Base-by-base conservation (phyloP, 2,329 filamentous ascomycete genomes). In the Tetracladium maxilliforme region DNA sequence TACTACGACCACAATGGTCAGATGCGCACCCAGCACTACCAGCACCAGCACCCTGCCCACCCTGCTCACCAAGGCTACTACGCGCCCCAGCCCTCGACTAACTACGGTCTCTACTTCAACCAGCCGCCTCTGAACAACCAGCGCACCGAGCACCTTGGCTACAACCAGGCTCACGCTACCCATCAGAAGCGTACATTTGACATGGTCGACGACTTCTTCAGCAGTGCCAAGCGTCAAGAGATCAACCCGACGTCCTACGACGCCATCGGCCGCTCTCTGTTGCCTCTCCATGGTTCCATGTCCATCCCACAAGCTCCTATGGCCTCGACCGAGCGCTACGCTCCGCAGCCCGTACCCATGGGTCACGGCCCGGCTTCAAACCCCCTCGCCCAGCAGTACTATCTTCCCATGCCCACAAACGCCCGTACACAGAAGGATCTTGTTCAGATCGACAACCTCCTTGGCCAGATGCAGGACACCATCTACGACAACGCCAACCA, bases 391-490 rank as follows among this genome's bases (percentile, higher is more conserved):
- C 72, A 82, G 47, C 62, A 66, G 43, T 93, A 94, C 55, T 82
- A 83, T 33, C 64, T 94, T 30, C 82, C 90, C 27, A 73, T 84
- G 7, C 83, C 92, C 60, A 73, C 74, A 23, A 92, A 84, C 41
- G 65, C 92, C 28, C 75, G 87, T 44, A 94, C 86, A 24, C 93
- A 95, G 65, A 84, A 73, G 48, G 90, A 98, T 47, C 63, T 98
- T 21, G 61, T 92, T 47, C 84, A 92, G 48, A 86, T 95, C 43
- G 90, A 95, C 49, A 79, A 84, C 44, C 81, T 95, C 49, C 69
- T 98, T 28, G 84, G 93, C 54, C 83, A 94, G 54, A 87, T 95
- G 64, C 86, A 94, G 54, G 75, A 78, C 35, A 94, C 87, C 22
- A 83, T 95, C 24, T 95, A 95, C 47, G 90, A 95, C 55, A 92